Conservation (phyloP, 2,329 filamentous ascomycete genomes). For the Calonectria hawksworthii region DNA sequence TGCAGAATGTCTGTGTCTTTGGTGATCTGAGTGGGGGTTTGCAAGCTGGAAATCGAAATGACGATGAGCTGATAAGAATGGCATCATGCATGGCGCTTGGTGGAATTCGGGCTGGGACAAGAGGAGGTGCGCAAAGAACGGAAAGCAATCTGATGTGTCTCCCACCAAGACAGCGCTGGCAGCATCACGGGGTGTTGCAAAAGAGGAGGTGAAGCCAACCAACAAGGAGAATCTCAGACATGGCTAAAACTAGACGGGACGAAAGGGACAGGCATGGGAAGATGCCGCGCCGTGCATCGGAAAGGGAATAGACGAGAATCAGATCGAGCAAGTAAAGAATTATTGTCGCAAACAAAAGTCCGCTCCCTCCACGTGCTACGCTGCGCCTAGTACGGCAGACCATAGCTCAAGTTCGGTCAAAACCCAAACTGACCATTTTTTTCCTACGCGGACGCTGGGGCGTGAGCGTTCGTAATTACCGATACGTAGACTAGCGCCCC, state of each 20-base stretch:
- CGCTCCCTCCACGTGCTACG: not conserved
- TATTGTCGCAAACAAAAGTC: not conserved
- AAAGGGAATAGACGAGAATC: not conserved
- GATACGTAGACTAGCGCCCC: too few species aligned
- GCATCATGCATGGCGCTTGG: not conserved
- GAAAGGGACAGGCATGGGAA: not conserved
- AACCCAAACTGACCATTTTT: too few species aligned
- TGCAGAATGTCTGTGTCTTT: slow-evolving; percentile 1
- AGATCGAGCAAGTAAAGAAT: not conserved
- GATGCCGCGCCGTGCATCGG: not conserved
- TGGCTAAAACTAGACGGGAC: not conserved
- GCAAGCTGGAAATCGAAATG: not conserved
- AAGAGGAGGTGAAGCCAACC: not conserved
- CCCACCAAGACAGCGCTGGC: not conserved
- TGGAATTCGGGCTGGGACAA: not conserved
- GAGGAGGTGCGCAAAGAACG: not conserved
- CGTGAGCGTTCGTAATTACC: too few species aligned
- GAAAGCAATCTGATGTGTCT: not conserved
- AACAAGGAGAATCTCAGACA: not conserved
- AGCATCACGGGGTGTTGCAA: not conserved
- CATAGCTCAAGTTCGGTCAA: too few species aligned
- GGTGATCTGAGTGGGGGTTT: not conserved
- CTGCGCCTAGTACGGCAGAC: too few species aligned
- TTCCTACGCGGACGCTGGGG: too few species aligned
- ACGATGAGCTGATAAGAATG: not conserved